These are phyloP conservation scores for Trebouxia sp. DNA, from an alignment of 139 green algal genomes.

Conservation along the genomic window DNA sequence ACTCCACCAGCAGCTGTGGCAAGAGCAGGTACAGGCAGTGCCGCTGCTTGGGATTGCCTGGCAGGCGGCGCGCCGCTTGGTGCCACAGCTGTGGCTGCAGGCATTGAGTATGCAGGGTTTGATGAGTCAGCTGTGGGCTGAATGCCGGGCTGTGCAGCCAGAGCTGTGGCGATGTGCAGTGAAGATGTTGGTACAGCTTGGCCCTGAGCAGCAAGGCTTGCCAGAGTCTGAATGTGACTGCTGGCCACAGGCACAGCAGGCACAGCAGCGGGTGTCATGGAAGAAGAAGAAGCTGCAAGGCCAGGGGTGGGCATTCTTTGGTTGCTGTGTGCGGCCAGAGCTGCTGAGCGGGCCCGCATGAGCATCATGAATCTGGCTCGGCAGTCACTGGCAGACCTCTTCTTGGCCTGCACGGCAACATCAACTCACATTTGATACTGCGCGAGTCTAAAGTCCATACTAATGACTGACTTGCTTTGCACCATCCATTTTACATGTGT, in stretches of 20 bases:
- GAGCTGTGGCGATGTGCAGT: neutral
- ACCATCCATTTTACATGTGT: neutral
- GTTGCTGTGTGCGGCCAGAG: neutral
- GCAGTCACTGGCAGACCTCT: constrained; percentile 19
- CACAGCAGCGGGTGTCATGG: neutral
- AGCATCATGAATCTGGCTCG: constrained; percentile 23
- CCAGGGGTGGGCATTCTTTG: neutral
- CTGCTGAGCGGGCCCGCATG: neutral
- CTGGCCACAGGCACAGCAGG: neutral
- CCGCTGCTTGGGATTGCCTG: neutral
- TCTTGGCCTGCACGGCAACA: neutral
- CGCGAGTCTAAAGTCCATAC: too few relatives aligned
- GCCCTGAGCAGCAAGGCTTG: neutral
- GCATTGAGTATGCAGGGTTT: too few relatives aligned
- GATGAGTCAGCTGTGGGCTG: too few relatives aligned
- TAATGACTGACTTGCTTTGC: neutral
- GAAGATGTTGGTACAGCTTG: neutral
- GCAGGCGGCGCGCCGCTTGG: too few relatives aligned
- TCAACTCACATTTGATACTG: too few relatives aligned
- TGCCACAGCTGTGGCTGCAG: too few relatives aligned
- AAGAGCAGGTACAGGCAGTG: neutral
- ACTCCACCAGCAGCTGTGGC: neutral
- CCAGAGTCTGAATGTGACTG: neutral
- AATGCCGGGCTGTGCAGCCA: neutral
- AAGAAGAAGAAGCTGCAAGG: neutral